Evolutionary conservation across 768 basidiomycete species (phyloP).

Genomic region (Asterophora parasitica): DNA sequence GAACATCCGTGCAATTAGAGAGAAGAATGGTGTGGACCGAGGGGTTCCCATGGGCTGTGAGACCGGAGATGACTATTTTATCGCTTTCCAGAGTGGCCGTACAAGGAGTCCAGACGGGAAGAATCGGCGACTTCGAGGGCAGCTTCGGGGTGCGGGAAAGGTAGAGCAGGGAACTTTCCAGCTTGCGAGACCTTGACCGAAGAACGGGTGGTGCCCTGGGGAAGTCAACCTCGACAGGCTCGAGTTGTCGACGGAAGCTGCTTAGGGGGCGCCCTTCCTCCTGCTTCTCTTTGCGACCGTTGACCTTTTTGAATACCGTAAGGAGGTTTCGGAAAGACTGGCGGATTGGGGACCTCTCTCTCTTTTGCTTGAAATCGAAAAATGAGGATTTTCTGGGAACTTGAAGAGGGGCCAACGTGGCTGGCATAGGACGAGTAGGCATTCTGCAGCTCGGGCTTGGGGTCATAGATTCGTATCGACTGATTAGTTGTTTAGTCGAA

Average conservation of each 20-base stretch:
- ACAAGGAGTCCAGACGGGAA: conserved; percentile 49
- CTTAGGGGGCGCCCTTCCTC: conserved; percentile 15
- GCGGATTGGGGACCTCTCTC: conserved; percentile 55
- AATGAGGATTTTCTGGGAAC: conserved; percentile 17
- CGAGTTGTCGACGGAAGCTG: conserved; percentile 17
- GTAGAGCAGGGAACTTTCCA: conserved; percentile 42
- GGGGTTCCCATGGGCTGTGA: conserved; percentile 34
- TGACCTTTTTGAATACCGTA: conserved; percentile 53
- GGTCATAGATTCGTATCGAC: conserved; percentile 46
- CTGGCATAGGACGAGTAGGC: conserved; percentile 6
- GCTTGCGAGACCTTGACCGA: conserved; percentile 10
- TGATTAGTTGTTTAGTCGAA: conserved; percentile 51
- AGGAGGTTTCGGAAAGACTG: conserved; percentile 62
- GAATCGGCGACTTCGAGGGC: conserved; percentile 17
- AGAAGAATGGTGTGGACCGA: conserved; percentile 41
- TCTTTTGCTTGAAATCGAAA: conserved; percentile 19
- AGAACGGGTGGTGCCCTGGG: conserved; percentile 10
- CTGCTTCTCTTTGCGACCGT: conserved; percentile 20
- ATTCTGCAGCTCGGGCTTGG: conserved; percentile 3
- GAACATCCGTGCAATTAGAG: conserved; percentile 55
- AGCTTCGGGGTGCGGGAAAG: conserved; percentile 31
- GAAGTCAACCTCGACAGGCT: conserved; percentile 1
- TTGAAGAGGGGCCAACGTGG: conserved; percentile 7
- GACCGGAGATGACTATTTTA: conserved; percentile 45
- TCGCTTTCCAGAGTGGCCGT: conserved; percentile 26